Percentiles rank a stretch among this genome's conserved stretches.
Evolutionary conservation across 148 eudicot species (phyloP).

Genomic region (Pharnaceum exiguum): DNA sequence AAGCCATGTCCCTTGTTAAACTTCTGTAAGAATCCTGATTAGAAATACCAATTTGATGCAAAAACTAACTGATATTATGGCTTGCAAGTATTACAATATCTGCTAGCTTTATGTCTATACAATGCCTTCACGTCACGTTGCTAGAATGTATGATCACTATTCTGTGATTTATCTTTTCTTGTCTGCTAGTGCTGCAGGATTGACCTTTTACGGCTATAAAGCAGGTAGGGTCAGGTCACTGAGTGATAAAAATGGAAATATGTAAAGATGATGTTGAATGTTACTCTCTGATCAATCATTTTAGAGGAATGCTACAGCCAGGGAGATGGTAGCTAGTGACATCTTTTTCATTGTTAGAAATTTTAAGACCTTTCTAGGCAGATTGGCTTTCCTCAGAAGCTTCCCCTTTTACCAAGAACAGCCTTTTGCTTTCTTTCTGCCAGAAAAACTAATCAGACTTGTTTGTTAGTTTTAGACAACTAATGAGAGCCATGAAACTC

Average conservation of each 20-base stretch:
- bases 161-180: too few species aligned
- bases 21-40: slow-evolving; percentile 29
- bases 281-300: slow-evolving; percentile 8
- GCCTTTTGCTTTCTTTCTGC: not conserved
- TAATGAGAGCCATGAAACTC: not conserved
- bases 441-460: not conserved
- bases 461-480: not conserved
- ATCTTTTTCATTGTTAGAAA: not conserved
- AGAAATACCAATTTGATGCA: too few species aligned
- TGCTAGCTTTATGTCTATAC: not conserved
- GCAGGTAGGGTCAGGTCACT: not conserved
- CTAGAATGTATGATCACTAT: too few species aligned
- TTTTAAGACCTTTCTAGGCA: not conserved
- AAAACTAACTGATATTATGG: too few species aligned
- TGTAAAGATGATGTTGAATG: not conserved
- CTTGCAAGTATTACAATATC: not conserved
- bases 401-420: not conserved
- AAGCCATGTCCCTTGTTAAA: slow-evolving; percentile 54
- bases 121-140: not conserved
- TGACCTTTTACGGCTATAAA: too few species aligned
- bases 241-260: slow-evolving; percentile 2
- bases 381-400: not conserved
- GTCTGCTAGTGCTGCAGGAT: too few species aligned
- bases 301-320: not conserved
- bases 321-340: not conserved